phyloP scores from a whole-genome alignment of 2,329 filamentous ascomycete genomes.

The Neofusicoccum laricinum region DNA sequence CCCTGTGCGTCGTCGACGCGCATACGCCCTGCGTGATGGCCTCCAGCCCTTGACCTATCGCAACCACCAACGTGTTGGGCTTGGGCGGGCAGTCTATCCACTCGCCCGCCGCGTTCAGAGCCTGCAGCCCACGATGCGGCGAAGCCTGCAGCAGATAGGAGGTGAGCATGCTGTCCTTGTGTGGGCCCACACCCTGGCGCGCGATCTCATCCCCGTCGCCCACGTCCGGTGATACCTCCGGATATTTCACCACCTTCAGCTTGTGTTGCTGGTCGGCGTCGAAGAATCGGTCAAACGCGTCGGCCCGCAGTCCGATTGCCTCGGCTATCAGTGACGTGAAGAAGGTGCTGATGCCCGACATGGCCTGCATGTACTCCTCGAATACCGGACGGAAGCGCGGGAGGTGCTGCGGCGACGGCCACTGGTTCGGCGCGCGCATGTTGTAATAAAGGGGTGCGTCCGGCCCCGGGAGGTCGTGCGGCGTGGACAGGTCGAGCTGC shows the following conservation, averaged over 20 bases:
- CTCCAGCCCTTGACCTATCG: constrained; percentile 83
- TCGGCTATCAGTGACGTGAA: constrained; percentile 83
- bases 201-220: constrained; percentile 50
- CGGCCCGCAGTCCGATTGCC: constrained; percentile 67
- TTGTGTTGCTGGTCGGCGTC: constrained; percentile 73
- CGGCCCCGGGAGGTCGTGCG: constrained; percentile 63
- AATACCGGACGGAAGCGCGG: constrained; percentile 68
- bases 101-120: constrained; percentile 71
- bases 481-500: constrained; percentile 82
- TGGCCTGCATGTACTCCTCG: constrained; percentile 71
- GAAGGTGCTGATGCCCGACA: constrained; percentile 68
- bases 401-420: constrained; percentile 64
- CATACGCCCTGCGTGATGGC: constrained; percentile 81
- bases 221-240: constrained; percentile 53
- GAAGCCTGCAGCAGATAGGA: constrained; percentile 79
- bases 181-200: constrained; percentile 67
- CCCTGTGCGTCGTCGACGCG: constrained; percentile 75
- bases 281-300: constrained; percentile 77
- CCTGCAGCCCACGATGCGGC: constrained; percentile 73
- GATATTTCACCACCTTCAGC: constrained; percentile 86
- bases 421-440: constrained; percentile 73
- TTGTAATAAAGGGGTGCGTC: constrained; percentile 69
- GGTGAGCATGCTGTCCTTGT: constrained; percentile 82
- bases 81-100: constrained; percentile 84
- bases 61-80: constrained; percentile 75